A percentile compares a stretch with the other conserved stretches of the same genome.
phyloP scores from a whole-genome alignment of 805 yeast species.

The Kuraishia borneana region DNA sequence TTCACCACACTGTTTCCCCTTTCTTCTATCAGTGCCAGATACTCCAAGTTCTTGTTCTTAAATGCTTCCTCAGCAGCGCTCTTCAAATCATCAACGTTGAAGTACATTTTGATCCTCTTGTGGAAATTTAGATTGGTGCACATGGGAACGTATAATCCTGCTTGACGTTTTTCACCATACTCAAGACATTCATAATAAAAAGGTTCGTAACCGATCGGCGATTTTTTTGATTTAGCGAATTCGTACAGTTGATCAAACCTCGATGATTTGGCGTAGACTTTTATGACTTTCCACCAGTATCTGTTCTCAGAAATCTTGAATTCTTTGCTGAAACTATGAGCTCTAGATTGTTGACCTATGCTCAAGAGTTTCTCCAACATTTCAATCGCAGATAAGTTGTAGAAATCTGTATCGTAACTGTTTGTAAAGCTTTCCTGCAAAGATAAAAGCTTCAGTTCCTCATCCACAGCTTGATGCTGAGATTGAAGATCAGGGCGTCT shows the following conservation, averaged over 20 bases:
- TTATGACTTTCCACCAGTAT: constrained; percentile 41
- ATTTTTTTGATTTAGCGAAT: constrained; percentile 37
- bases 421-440: constrained; percentile 32
- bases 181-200: constrained; percentile 44
- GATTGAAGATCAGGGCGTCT: constrained; percentile 1
- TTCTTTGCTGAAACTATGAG: constrained; percentile 35
- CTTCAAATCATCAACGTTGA: constrained; percentile 38
- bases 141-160: constrained; percentile 46
- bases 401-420: constrained; percentile 28
- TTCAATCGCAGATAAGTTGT: constrained; percentile 31
- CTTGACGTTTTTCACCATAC: constrained; percentile 46
- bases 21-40: constrained; percentile 15
- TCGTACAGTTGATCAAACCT: constrained; percentile 47
- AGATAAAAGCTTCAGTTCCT: constrained; percentile 29
- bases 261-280: constrained; percentile 30
- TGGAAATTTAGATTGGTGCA: constrained; percentile 33
- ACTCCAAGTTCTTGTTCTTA: constrained; percentile 28
- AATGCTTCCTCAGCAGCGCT: constrained; percentile 40
- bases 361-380: constrained; percentile 34
- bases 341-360: constrained; percentile 37
- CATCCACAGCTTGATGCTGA: constrained; percentile 25
- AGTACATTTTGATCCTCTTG: constrained; percentile 36
- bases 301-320: constrained; percentile 49
- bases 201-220: constrained; percentile 65
- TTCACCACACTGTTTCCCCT: constrained; percentile 9